A percentile compares a stretch with the other conserved stretches of the same genome.
phyloP scores from a whole-genome alignment of 495 filamentous ascomycete species.

The Penicillium subrubescens region DNA sequence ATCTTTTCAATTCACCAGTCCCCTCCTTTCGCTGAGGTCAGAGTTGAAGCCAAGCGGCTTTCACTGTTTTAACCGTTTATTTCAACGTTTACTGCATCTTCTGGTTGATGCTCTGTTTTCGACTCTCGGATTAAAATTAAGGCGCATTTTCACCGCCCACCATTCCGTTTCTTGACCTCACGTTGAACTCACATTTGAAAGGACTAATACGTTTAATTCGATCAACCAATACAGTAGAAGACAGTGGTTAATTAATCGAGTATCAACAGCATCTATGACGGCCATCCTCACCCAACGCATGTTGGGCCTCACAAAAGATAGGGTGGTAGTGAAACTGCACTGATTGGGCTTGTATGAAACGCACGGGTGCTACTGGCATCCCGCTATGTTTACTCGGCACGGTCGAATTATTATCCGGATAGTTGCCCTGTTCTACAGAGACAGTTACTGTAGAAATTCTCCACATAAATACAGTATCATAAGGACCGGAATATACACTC shows the following conservation, averaged over 20 bases:
- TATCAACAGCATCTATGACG: background rate
- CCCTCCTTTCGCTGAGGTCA: background rate
- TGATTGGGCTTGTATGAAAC: background rate
- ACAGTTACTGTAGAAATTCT: background rate
- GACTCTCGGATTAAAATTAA: background rate
- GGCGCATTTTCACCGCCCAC: background rate
- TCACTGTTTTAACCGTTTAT: background rate
- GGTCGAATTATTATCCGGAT: background rate
- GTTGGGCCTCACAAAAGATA: background rate
- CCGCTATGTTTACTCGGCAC: background rate
- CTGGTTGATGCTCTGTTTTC: background rate
- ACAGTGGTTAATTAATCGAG: background rate
- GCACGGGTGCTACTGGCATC: no score
- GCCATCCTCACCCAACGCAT: background rate
- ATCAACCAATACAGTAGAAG: background rate
- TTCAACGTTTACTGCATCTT: background rate
- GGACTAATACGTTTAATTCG: background rate
- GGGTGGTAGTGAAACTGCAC: background rate
- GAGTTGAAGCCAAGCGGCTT: background rate
- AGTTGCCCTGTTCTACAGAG: background rate
- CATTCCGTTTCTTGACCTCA: background rate
- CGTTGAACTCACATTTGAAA: background rate
- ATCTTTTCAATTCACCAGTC: background rate
- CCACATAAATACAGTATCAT: background rate
- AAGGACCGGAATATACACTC: background rate